A percentile compares a stretch with the other conserved stretches of the same genome.
phyloP scores from a whole-genome alignment of 495 filamentous ascomycete species.

The Amorphotheca resinae region DNA sequence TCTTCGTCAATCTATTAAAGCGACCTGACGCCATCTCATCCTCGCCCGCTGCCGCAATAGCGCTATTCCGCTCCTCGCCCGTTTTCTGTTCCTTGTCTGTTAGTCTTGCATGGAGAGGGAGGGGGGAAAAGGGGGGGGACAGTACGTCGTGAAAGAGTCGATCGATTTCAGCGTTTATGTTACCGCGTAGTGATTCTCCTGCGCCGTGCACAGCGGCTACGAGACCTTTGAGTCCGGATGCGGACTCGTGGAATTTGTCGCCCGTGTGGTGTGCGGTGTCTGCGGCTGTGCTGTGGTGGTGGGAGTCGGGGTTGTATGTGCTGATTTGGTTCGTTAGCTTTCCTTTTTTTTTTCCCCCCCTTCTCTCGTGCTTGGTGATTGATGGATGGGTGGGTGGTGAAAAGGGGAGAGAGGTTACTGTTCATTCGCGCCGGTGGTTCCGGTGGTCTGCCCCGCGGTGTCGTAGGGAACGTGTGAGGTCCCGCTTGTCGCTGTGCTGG shows the following conservation, averaged over 20 bases:
- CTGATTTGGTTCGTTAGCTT: no score
- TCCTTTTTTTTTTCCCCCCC: neutral
- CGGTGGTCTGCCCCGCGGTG: no score
- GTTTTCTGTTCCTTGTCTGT: neutral
- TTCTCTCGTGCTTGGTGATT: neutral
- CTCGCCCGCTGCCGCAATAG: conserved; percentile 7
- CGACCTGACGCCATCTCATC: conserved; percentile 8
- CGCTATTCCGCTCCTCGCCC: conserved; percentile 6
- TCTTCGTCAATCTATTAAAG: conserved; percentile 7
- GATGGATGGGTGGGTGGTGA: neutral
- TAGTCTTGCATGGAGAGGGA: neutral
- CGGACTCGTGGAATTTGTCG: neutral
- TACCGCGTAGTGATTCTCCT: neutral
- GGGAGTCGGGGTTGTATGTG: neutral
- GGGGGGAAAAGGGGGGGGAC: neutral
- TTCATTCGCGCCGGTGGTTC: no score
- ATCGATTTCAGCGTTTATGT: neutral
- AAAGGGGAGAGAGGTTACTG: no score
- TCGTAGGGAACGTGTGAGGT: no score
- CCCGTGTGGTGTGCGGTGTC: neutral
- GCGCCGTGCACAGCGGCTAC: neutral
- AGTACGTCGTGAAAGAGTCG: neutral
- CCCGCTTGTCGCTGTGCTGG: neutral
- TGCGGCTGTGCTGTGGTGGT: neutral
- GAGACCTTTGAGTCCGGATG: neutral